These are phyloP conservation scores for Microcos paniculata DNA, from an alignment of 345 rosid genomes.

Conservation along the genomic window DNA sequence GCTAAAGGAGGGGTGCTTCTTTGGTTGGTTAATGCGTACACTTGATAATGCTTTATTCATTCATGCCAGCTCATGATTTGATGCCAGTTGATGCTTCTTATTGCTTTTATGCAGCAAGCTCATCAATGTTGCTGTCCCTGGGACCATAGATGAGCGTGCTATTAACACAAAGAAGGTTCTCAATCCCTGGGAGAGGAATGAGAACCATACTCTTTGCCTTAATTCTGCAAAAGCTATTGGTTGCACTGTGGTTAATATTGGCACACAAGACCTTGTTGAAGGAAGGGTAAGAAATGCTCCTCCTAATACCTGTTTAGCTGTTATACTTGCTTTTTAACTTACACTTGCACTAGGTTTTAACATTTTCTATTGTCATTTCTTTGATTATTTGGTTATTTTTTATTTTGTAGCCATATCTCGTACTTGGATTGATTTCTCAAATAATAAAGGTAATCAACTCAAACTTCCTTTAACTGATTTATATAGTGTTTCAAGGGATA, in stretches of 20 bases:
- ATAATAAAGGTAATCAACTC: conserved; percentile 71
- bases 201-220: conserved; percentile 94
- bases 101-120: conserved; percentile 72
- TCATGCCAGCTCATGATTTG: conserved; percentile 2
- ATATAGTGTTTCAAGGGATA: background rate
- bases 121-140: conserved; percentile 96
- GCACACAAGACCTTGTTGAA: conserved; percentile 89
- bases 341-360: conserved; percentile 16
- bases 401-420: conserved; percentile 74
- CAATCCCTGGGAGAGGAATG: conserved; percentile 99
- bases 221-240: conserved; percentile 99
- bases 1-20: conserved; percentile 91
- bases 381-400: conserved; percentile 16
- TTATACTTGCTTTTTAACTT: background rate
- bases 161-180: conserved; percentile 77
- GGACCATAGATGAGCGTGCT: conserved; percentile 98
- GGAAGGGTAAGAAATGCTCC: conserved; percentile 67
- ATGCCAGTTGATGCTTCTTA: conserved; percentile 19
- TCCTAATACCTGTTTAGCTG: background rate
- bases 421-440: conserved; percentile 97
- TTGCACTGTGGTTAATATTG: conserved; percentile 96
- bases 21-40: conserved; percentile 46
- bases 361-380: conserved; percentile 11
- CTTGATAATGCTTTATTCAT: background rate
- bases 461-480: conserved; percentile 4